phyloP scores from a whole-genome alignment of 2,329 filamentous ascomycete genomes.

The Mycosphaerella sp. region DNA sequence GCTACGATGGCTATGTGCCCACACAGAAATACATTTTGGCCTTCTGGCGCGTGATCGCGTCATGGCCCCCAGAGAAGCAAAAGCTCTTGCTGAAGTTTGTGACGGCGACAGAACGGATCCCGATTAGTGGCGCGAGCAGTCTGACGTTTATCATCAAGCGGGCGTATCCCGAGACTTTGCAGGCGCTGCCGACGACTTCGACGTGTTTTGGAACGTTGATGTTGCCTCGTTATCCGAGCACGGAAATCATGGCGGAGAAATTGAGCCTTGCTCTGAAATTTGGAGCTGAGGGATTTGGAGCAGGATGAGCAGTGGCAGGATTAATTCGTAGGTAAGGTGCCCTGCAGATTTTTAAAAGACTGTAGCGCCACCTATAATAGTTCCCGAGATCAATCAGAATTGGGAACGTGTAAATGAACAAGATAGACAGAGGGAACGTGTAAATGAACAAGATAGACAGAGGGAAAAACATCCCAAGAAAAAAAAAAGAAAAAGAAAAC shows the following conservation, averaged over 20 bases:
- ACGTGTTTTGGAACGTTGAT: constrained; percentile 90
- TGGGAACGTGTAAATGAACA: neutral
- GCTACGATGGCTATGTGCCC: constrained; percentile 75
- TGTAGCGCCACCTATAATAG: constrained; percentile 23
- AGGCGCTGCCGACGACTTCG: constrained; percentile 70
- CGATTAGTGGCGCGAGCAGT: constrained; percentile 75
- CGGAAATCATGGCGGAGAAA: constrained; percentile 64
- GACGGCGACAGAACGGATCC: constrained; percentile 83
- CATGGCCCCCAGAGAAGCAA: constrained; percentile 62
- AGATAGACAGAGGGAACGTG: neutral
- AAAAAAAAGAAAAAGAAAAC: neutral
- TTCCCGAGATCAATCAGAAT: neutral
- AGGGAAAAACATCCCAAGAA: too few relatives aligned
- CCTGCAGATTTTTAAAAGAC: constrained; percentile 20
- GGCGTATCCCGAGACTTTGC: constrained; percentile 58
- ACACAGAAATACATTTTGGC: constrained; percentile 62
- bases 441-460: too few relatives aligned
- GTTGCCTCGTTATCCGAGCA: constrained; percentile 72
- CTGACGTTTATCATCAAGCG: constrained; percentile 78
- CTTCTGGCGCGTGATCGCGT: constrained; percentile 77
- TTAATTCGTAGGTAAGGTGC: neutral
- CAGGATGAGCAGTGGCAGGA: constrained; percentile 17
- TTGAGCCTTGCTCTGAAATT: constrained; percentile 83
- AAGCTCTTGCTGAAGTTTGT: constrained; percentile 83
- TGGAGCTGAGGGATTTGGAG: constrained; percentile 71